Base-by-base conservation (phyloP, 305 asterid species). In the Lippia alba region DNA sequence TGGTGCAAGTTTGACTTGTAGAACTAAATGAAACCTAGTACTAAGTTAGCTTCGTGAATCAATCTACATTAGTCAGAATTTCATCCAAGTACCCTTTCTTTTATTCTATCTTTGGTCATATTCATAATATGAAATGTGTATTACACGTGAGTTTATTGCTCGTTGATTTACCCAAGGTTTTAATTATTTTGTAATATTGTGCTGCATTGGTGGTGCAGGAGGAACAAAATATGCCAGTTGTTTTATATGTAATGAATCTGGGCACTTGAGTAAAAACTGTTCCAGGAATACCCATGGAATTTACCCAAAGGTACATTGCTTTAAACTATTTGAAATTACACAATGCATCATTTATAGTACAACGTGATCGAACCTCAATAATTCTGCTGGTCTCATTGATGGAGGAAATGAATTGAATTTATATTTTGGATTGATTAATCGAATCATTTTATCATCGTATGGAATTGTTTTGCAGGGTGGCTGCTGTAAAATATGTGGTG, bases 201-300 rank as follows among this genome's bases (percentile, higher is more conserved):
- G 66, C 61, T 76, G 69, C 30, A 68, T 67, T 67, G 73, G 71
- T 66, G 67, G 60, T 81, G 82, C 89, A 93, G 98, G 98, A n/a
- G 98, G 98, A 82, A 86, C 98, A 19, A 89, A 57, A 78, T 93
- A 83, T 39, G 97, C 98, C 17, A 84, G 62, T 56, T 93, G 98
- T 86, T 93, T 93, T 85, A 87, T 93, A 77, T 93, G 98, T 81
- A 89, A 87, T 48, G 92, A 83, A 78, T 73, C 83, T 36, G 98
- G 98, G 44, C 98, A 93, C 88, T 83, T 93, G 91, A 93, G 96
- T 82, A 91, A 89, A 86, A 69, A 86, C 75, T 93, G 98, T 75
- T 92, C 96, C 69, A 81, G 84, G 84, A 93, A 83, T 77, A 72
- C 87, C 11, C 96, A 78, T 74, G 97, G 98, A 76, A 89, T 93